A percentile compares a stretch with the other conserved stretches of the same genome.
phyloP scores from a whole-genome alignment of 371 early-diverging fungal genomes.

The Funneliformis caledonium region DNA sequence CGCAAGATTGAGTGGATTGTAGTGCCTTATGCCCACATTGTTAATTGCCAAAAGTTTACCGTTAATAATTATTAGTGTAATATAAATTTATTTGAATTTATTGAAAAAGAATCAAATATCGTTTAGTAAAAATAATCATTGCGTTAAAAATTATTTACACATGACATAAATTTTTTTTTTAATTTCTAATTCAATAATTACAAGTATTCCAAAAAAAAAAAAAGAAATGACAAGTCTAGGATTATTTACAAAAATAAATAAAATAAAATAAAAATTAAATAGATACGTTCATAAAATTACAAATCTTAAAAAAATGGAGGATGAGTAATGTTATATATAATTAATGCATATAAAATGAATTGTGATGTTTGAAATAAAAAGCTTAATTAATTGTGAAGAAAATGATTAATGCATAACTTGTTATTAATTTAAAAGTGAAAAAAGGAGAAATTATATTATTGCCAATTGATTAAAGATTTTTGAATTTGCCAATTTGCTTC shows the following conservation, averaged over 20 bases:
- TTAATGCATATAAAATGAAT: not conserved
- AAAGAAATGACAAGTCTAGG: no score
- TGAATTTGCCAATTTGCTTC: not conserved
- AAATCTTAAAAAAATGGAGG: not conserved
- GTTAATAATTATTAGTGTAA: no score
- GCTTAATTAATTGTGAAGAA: not conserved
- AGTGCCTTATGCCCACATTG: no score
- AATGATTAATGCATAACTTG: no score
- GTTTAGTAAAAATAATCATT: no score
- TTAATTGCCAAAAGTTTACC: no score
- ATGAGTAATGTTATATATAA: not conserved
- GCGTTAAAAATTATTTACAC: no score
- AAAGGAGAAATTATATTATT: no score
- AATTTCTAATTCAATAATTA: not conserved
- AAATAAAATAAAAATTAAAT: not conserved
- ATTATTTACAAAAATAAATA: not conserved
- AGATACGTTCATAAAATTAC: not conserved
- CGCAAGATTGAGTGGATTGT: no score
- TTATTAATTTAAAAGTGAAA: not conserved
- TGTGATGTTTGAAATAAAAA: not conserved
- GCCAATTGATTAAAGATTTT: not conserved
- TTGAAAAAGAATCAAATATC: no score
- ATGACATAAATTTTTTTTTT: no score
- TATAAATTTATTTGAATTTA: no score
- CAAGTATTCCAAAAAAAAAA: not conserved